Conservation (phyloP, 1,284 basidiomycete species). For the Volvariella volvacea region DNA sequence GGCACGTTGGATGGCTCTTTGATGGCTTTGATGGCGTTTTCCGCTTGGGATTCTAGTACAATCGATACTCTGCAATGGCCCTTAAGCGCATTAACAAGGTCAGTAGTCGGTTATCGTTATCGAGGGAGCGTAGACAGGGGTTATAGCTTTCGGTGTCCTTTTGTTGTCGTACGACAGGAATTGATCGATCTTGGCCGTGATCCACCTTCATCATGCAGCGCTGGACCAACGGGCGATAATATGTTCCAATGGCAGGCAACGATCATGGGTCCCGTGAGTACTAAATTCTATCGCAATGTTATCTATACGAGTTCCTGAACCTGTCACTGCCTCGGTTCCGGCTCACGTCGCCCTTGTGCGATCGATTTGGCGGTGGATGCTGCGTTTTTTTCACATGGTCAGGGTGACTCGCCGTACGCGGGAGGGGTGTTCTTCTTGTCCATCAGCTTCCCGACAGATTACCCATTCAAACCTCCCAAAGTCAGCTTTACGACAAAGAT, state of each 20-base stretch:
- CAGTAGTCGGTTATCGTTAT: conserved; percentile 20
- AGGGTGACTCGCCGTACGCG: conserved; percentile 93
- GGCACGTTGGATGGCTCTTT: no score
- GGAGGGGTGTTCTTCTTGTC: conserved; percentile 97
- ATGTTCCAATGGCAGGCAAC: conserved; percentile 98
- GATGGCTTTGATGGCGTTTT: no score
- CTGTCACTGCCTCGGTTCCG: no score
- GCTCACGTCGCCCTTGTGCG: no score
- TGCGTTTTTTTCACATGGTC: conserved; percentile 4
- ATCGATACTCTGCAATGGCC: conserved; percentile 55
- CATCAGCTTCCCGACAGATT: conserved; percentile 91
- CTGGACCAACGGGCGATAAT: conserved; percentile 92
- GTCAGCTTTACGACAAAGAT: conserved; percentile 99
- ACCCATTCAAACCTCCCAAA: conserved; percentile 99
- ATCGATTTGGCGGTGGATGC: background rate
- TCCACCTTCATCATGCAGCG: conserved; percentile 95
- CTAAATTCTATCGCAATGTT: conserved; percentile 7
- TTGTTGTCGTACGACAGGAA: conserved; percentile 53
- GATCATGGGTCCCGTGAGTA: conserved; percentile 92
- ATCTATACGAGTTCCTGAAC: conserved; percentile 11
- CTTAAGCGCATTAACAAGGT: conserved; percentile 99
- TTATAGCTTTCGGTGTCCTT: conserved; percentile 14
- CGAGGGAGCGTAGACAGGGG: conserved; percentile 13
- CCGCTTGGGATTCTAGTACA: no score
- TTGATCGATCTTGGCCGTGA: conserved; percentile 96